These are phyloP conservation scores for Solanum etuberosum DNA, from an alignment of 257 asterid species.

Conservation along the genomic window DNA sequence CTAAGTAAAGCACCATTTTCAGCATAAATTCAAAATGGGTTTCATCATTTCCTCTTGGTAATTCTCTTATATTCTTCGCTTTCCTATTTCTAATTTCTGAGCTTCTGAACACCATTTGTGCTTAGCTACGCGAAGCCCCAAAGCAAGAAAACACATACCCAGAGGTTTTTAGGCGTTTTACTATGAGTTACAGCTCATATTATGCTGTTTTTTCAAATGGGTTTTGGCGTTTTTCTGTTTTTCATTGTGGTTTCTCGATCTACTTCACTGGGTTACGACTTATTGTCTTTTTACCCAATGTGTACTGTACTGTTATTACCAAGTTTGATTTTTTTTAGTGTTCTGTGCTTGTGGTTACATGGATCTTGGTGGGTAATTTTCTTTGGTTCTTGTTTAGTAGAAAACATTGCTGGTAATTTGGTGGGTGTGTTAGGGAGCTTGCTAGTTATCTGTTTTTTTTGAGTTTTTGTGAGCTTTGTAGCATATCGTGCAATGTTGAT, in stretches of 20 bases:
- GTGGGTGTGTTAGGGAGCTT: neutral
- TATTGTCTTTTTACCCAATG: neutral
- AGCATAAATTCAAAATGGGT: neutral
- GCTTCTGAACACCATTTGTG: neutral
- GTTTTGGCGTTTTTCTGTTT: neutral
- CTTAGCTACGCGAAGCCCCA: neutral
- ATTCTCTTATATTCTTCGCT: neutral
- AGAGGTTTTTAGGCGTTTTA: neutral
- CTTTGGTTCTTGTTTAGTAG: neutral
- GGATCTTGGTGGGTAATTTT: neutral
- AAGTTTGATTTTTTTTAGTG: neutral
- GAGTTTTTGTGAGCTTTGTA: neutral
- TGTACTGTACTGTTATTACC: neutral
- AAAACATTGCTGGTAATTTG: neutral
- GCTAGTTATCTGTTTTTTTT: neutral
- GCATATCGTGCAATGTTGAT: neutral
- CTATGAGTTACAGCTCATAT: neutral
- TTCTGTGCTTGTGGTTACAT: neutral
- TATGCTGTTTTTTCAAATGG: neutral
- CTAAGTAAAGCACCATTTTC: neutral
- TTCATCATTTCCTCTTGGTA: neutral
- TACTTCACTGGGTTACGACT: neutral
- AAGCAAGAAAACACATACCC: neutral
- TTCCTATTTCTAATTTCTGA: neutral
- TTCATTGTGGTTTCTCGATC: neutral